A percentile compares a stretch with the other conserved stretches of the same genome.
These are phyloP conservation scores for Myriangium duriaei DNA, from an alignment of 2,329 filamentous ascomycete genomes.

Conservation along the genomic window DNA sequence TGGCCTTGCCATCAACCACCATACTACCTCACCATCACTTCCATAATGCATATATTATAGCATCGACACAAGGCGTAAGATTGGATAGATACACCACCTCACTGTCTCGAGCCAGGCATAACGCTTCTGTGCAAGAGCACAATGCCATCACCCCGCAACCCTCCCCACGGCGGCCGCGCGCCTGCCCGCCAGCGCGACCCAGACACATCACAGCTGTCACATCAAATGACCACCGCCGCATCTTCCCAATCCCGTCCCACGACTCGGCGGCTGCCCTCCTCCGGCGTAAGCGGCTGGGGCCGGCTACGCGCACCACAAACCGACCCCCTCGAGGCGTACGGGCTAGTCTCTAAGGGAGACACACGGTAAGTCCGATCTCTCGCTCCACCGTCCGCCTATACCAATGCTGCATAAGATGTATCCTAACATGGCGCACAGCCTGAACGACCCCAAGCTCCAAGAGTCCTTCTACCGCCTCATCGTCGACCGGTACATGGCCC, in stretches of 20 bases:
- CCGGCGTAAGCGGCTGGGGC: conserved; percentile 44
- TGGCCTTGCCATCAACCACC: too few species aligned
- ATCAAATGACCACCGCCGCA: conserved; percentile 3
- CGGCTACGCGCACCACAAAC: conserved; percentile 60
- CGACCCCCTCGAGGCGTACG: conserved; percentile 69
- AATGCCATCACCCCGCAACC: too few species aligned
- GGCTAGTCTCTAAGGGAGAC: conserved; percentile 84
- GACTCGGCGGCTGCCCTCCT: conserved; percentile 28
- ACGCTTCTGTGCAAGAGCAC: too few species aligned
- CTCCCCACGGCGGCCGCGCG: too few species aligned
- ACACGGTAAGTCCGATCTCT: conserved; percentile 45
- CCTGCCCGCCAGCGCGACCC: conserved; percentile 1
- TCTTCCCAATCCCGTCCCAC: conserved; percentile 14
- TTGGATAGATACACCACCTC: too few species aligned
- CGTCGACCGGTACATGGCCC: conserved; percentile 76
- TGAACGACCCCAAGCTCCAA: conserved; percentile 58
- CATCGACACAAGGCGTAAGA: too few species aligned
- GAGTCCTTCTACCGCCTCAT: conserved; percentile 80
- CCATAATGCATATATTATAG: too few species aligned
- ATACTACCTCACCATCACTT: too few species aligned
- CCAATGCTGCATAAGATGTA: too few species aligned
- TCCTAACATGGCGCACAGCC: conserved; percentile 22
- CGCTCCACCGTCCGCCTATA: background rate
- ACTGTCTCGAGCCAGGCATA: too few species aligned
- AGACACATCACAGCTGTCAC: conserved; percentile 1